Evolutionary conservation across 441 rosid genomes (phyloP), one percentile per base, ranked within the genome.

Genomic region (Macaranga tanarius): DNA sequence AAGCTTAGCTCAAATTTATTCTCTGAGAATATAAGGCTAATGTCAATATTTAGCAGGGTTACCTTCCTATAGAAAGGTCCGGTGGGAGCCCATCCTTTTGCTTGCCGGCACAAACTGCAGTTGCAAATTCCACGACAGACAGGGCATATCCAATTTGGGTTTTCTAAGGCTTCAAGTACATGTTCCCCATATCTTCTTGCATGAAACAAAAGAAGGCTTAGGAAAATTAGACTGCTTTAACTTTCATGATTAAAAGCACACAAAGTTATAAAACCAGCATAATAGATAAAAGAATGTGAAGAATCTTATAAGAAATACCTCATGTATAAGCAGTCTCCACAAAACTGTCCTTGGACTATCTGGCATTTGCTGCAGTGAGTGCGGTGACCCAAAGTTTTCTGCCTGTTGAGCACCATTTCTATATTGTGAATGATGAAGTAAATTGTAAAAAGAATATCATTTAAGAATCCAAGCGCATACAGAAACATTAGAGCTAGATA

Each of bases 321-420:
- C 92, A 86, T 91, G 73, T 76, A 86, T 89, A 95, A 83, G 76
- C 98, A 95, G 79, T 92, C 99, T 63, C 97, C 97, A 75, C 99
- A 95, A 77, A 95, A 92, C 61, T 95, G 98, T 71, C 99, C 98
- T 80, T 88, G 96, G 31, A 91, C 93, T 82, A 82, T 40, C 57
- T 83, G 65, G 75, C 99, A 95, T 73, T 80, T 51, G 74, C 89
- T 50, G 79, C 98, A 92, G 42, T 76, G 73, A 68, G 97, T 92
- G 16, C 89, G 96, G 81, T 86, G 55, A 67, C 98, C 98, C 34
- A 95, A 95, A 62, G 98, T 92, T 77, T 92, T 95, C 84, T 92
- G 99, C 89, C 98, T 92, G 82, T 73, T 76, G 69, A 64, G 54
- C 42, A 79, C 20, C 58, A 58, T 34, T 76, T 74, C 34, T 65